Evolutionary conservation across 1,284 basidiomycete species (phyloP), one percentile per base, ranked within the genome.

Genomic region (Moesziomyces sp.): DNA sequence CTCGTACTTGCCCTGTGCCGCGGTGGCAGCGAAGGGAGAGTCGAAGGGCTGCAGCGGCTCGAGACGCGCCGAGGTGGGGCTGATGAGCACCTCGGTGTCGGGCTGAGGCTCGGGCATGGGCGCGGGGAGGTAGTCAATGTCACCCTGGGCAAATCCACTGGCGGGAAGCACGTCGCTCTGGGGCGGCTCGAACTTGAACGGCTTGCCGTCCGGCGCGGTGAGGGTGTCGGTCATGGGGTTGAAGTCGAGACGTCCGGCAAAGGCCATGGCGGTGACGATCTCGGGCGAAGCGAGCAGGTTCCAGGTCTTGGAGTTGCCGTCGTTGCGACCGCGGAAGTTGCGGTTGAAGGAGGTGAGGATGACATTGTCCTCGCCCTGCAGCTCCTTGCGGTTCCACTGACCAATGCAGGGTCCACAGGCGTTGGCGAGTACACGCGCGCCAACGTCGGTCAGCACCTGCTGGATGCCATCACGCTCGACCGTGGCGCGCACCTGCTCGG

Each of bases 351-450:
- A 97, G 4, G 97, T 97, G 53, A 99, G 86, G 78, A 99, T 99
- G 26, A 94, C 94, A 83, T 99, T 99, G 83, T 97, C 92, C 85
- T 97, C 92, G 58, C 89, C 91, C 83, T 93, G 89, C 80, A 91
- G 90, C 74, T 95, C 94, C 58, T 91, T 90, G 46, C 97, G 90
- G 85, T 98, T 94, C 97, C 97, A 99, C 86, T 98, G 97, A 43
- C 97, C 97, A 78, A 99, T 99, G 85, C 97, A 99, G 33, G 97
- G 97, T 55, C 97, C 97, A 79, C 97, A 99, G 1, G 97, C 97
- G 84, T 99, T 99, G 14, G 97, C 96, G 33, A 99, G 87, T 16
- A 99, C 96, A 43, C 91, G 88, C 7, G 90, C 95, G 33, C 96
- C 96, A 51, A 97, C 92, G 74, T 90, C 89, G 83, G 95, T 89